Conservation (phyloP, 2,329 filamentous ascomycete species). For the Aspergillus eucalypticola region DNA sequence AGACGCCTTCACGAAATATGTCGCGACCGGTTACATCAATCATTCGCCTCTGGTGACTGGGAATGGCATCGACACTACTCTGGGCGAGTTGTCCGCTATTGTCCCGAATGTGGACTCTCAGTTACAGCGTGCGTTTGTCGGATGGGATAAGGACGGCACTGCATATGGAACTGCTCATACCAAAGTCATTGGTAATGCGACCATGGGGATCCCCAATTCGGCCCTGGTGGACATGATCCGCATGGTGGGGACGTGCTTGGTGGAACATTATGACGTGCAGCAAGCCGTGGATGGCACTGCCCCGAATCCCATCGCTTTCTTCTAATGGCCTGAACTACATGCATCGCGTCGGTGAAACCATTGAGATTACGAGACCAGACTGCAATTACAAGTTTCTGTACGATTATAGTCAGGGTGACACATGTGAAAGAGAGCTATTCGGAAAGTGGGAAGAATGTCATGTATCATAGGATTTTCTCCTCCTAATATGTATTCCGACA, state of each 20-base stretch:
- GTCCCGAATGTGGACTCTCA: not conserved
- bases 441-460: too few species aligned
- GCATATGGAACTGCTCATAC: not conserved
- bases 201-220: not conserved
- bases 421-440: too few species aligned
- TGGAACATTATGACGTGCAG: conserved; percentile 12
- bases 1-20: not conserved
- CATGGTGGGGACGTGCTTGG: conserved; percentile 9
- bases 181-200: not conserved
- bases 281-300: not conserved
- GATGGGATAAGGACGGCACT: conserved; percentile 2
- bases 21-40: conserved; percentile 7
- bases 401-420: too few species aligned
- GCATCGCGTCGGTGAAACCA: too few species aligned
- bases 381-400: too few species aligned
- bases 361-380: too few species aligned
- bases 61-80: not conserved
- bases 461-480: too few species aligned
- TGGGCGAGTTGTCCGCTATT: not conserved
- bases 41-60: not conserved
- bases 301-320: conserved; percentile 8
- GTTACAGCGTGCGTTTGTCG: conserved; percentile 3
- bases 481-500: too few species aligned
- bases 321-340: not conserved
- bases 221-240: conserved; percentile 10